Conservation (phyloP, 2,329 filamentous ascomycete species). For the Ophiostoma triangulosporum region DNA sequence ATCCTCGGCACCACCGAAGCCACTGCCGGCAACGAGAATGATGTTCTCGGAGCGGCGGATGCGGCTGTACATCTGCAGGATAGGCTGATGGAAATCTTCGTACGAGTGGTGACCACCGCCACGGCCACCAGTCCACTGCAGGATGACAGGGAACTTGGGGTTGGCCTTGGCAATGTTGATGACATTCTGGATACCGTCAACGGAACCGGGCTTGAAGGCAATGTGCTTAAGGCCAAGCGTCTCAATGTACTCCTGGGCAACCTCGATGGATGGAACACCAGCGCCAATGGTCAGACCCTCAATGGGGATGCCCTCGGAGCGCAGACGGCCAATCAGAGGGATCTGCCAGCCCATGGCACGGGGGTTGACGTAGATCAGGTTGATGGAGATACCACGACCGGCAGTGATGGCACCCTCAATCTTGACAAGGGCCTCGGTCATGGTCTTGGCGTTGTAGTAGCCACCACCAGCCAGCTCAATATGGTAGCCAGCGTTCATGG, state of each 20-base stretch:
- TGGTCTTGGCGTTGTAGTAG: conserved; percentile 69
- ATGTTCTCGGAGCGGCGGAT: conserved; percentile 79
- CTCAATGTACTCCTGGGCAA: conserved; percentile 86
- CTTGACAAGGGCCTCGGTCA: conserved; percentile 72
- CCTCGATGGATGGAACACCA: conserved; percentile 84
- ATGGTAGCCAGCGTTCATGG: conserved; percentile 91
- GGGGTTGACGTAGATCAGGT: conserved; percentile 84
- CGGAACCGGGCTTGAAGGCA: conserved; percentile 82
- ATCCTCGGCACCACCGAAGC: conserved; percentile 80
- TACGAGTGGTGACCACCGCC: conserved; percentile 91
- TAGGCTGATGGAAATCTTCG: conserved; percentile 88
- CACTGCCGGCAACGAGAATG: conserved; percentile 78
- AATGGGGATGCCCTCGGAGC: conserved; percentile 76
- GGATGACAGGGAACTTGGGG: conserved; percentile 77
- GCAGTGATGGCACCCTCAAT: conserved; percentile 75
- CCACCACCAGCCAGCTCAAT: conserved; percentile 83
- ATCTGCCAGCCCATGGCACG: conserved; percentile 89
- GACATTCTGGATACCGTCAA: conserved; percentile 75
- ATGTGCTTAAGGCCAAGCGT: conserved; percentile 90
- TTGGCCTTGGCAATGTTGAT: conserved; percentile 94
- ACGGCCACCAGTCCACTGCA: conserved; percentile 91
- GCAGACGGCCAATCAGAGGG: conserved; percentile 64
- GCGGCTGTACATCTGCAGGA: conserved; percentile 80
- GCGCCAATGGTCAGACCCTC: conserved; percentile 88
- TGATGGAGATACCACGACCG: conserved; percentile 77